Conservation (phyloP, 2,329 filamentous ascomycete genomes). For the Pseudofabraea citricarpa region DNA sequence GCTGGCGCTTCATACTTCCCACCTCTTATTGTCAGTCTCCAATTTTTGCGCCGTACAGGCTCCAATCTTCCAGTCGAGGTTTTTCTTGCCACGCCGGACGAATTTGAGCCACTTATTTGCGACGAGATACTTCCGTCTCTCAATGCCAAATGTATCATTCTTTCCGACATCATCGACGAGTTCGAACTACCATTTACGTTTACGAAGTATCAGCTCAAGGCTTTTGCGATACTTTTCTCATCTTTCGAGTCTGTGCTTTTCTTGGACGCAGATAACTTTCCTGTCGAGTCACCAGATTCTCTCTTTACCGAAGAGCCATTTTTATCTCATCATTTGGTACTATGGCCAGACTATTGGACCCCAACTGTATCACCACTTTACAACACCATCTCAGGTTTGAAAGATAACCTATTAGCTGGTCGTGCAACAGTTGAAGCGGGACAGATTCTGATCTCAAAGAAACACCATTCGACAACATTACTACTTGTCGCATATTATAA, state of each 20-base stretch:
- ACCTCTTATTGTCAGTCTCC: constrained; percentile 33
- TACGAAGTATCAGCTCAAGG: constrained; percentile 41
- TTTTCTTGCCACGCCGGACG: constrained; percentile 30
- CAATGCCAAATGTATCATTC: constrained; percentile 34
- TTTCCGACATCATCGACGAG: constrained; percentile 34
- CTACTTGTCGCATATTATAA: constrained; percentile 46
- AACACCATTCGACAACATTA: constrained; percentile 34
- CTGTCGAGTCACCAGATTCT: constrained; percentile 34
- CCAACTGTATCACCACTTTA: constrained; percentile 33
- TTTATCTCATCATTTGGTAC: constrained; percentile 33
- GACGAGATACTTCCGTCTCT: constrained; percentile 30
- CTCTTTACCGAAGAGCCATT: constrained; percentile 38
- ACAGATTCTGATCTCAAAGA: constrained; percentile 39
- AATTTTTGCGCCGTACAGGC: constrained; percentile 35
- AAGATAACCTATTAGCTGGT: constrained; percentile 4
- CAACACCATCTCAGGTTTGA: constrained; percentile 29
- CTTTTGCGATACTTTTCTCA: constrained; percentile 42
- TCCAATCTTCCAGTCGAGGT: constrained; percentile 35
- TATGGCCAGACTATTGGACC: constrained; percentile 44
- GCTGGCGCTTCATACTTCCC: constrained; percentile 31
- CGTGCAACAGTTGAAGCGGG: constrained; percentile 36
- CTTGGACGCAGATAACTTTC: constrained; percentile 42
- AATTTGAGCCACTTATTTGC: constrained; percentile 34
- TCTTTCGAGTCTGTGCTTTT: constrained; percentile 44
- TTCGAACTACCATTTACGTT: constrained; percentile 28